Base-by-base conservation (phyloP, 228 moss, liverwort and hornwort species). In the Sphagnum magellanicum region DNA sequence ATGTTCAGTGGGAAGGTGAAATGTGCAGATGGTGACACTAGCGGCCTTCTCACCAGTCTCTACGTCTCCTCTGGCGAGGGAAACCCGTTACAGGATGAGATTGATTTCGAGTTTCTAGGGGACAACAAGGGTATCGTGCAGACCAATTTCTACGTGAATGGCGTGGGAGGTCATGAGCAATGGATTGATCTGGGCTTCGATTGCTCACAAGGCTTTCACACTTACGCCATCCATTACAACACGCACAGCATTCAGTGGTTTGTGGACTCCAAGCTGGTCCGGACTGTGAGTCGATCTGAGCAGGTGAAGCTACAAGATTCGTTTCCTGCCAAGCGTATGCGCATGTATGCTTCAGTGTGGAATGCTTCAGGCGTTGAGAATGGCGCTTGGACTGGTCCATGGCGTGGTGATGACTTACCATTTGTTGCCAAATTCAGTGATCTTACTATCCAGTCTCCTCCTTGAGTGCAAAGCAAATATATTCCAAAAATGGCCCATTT, bases 101-200 rank as follows among this genome's bases (percentile, higher is more conserved):
- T 88, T 4, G 88, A 88, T 65, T 88, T 88, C 4, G 88, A 88
- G 65, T 88, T 84, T 51, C 77, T 88, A 4, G 88, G 88, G 4
- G 77, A 84, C 74, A 79, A 84, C 62, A 88, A 88, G 69, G 74
- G 71, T 4, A 81, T 83, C 49, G 87, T 84, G 59, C 87, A 88
- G 67, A 88, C 87, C 6, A 88, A 88, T 16, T 88, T 79, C 64
- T 88, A 88, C 73, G 87, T 88, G 70, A 83, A 84, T 48, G 84
- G 84, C 4, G 74, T 75, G 49, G 77, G 75, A 47, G 63, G 73
- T 4, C 69, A 79, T 53, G 81, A 84, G 79, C 75, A 73, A 46
- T 81, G 75, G 81, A 75, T 81, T 6, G 81, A 84, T 6, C 77
- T 84, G 0, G 75, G 50, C 0, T 79, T 69, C 13, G 84, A 87